These are phyloP conservation scores for Suhomyces kilbournensis DNA, from an alignment of 805 yeast species.

Conservation along the genomic window DNA sequence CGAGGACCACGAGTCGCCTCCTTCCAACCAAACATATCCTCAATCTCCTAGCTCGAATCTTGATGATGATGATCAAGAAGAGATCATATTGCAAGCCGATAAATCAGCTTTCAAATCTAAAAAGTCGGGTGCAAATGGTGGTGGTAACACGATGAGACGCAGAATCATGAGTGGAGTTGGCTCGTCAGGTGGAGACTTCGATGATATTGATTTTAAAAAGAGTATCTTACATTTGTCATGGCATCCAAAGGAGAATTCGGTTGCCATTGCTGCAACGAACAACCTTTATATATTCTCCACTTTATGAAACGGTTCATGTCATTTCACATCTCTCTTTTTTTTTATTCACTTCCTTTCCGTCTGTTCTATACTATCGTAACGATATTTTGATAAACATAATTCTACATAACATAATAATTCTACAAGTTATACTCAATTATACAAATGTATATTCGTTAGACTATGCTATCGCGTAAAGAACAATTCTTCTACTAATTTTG, in stretches of 20 bases:
- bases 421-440: background rate
- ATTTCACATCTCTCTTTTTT: background rate
- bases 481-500: background rate
- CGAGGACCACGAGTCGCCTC: slow-evolving; percentile 27
- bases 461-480: background rate
- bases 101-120: slow-evolving; percentile 90
- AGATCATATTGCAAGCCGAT: slow-evolving; percentile 93
- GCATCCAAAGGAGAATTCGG: slow-evolving; percentile 96
- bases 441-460: background rate
- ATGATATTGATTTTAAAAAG: slow-evolving; percentile 88
- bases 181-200: slow-evolving; percentile 58
- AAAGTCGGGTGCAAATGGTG: slow-evolving; percentile 42
- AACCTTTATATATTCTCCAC: slow-evolving; percentile 84
- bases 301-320: slow-evolving; percentile 29
- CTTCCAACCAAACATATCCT: slow-evolving; percentile 22
- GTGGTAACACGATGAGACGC: slow-evolving; percentile 39
- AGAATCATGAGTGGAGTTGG: slow-evolving; percentile 50
- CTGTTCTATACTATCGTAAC: slow-evolving; percentile 2
- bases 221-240: slow-evolving; percentile 93
- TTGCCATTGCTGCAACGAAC: slow-evolving; percentile 98
- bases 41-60: slow-evolving; percentile 32
- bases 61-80: slow-evolving; percentile 41
- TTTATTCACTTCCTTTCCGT: slow-evolving; percentile 3
- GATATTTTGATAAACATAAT: slow-evolving; percentile 1
- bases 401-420: background rate